These are phyloP conservation scores for Teunomyces panamensis DNA, from an alignment of 805 yeast genomes.

Conservation along the genomic window DNA sequence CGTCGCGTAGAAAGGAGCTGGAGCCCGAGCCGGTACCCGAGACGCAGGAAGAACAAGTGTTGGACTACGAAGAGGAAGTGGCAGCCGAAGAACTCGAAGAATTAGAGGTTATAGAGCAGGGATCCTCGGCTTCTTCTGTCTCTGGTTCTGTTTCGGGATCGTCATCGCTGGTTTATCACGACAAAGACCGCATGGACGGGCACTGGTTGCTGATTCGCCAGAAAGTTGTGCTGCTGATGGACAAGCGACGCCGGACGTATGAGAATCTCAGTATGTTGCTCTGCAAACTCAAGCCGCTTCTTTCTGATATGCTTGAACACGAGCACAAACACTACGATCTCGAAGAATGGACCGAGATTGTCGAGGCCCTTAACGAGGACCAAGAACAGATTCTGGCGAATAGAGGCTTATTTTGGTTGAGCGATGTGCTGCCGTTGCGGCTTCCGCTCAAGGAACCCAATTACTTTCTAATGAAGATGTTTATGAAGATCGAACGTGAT, in stretches of 20 bases:
- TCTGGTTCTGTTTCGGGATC: not conserved
- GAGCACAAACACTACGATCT: constrained; percentile 44
- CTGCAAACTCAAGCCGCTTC: constrained; percentile 25
- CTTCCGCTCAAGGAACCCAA: constrained; percentile 69
- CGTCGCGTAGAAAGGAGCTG: not conserved
- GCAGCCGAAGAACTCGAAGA: constrained; percentile 11
- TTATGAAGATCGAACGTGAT: constrained; percentile 15
- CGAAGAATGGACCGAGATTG: constrained; percentile 50
- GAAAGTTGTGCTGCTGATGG: constrained; percentile 6
- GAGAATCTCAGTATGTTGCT: constrained; percentile 26
- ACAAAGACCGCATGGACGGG: not conserved
- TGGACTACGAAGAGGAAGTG: constrained; percentile 3
- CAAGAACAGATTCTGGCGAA: constrained; percentile 1
- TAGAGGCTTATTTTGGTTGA: constrained; percentile 55
- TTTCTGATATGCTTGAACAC: constrained; percentile 34
- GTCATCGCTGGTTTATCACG: no score
- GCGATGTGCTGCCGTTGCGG: constrained; percentile 63
- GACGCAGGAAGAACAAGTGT: constrained; percentile 5
- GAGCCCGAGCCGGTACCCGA: not conserved
- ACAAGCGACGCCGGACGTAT: constrained; percentile 12
- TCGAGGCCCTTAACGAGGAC: constrained; percentile 8
- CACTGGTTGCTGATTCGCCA: constrained; percentile 2
- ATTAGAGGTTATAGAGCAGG: not conserved
- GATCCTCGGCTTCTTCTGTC: not conserved
- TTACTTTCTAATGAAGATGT: constrained; percentile 46